A percentile compares a stretch with the other conserved stretches of the same genome.
These are phyloP conservation scores for Candida alai DNA, from an alignment of 805 yeast species.

Conservation along the genomic window DNA sequence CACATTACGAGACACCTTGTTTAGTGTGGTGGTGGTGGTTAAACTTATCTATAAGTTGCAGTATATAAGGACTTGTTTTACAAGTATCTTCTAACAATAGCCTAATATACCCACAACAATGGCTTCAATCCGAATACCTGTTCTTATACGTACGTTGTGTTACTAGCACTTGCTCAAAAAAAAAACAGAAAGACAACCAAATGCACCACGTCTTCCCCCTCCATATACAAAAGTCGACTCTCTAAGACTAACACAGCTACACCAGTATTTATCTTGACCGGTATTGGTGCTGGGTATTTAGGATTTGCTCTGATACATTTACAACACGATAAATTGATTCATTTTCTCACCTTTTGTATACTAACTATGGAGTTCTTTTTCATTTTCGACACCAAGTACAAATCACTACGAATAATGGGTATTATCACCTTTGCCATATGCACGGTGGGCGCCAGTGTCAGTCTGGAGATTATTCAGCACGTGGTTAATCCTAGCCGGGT, in stretches of 20 bases:
- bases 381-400: constrained; percentile 33
- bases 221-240: neutral
- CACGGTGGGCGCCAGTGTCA: constrained; percentile 43
- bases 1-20: no score
- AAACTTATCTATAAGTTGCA: no score
- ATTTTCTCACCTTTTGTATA: constrained; percentile 43
- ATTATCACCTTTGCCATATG: constrained; percentile 39
- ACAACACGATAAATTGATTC: constrained; percentile 49
- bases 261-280: constrained; percentile 27
- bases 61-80: no score
- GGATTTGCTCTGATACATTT: constrained; percentile 50
- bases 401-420: constrained; percentile 26
- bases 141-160: constrained; percentile 6
- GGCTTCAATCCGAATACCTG: constrained; percentile 6
- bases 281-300: constrained; percentile 36
- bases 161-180: neutral
- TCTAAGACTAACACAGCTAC: constrained; percentile 6
- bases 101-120: no score
- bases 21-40: no score
- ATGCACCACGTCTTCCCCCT: no score
- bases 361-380: constrained; percentile 49
- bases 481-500: constrained; percentile 41
- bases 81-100: no score
- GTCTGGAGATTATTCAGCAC: constrained; percentile 51
- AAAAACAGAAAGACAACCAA: no score